Percentiles rank a stretch among this genome's conserved stretches.
Conservation (phyloP, 441 rosid genomes). For the Cnidoscolus chayamansa region DNA sequence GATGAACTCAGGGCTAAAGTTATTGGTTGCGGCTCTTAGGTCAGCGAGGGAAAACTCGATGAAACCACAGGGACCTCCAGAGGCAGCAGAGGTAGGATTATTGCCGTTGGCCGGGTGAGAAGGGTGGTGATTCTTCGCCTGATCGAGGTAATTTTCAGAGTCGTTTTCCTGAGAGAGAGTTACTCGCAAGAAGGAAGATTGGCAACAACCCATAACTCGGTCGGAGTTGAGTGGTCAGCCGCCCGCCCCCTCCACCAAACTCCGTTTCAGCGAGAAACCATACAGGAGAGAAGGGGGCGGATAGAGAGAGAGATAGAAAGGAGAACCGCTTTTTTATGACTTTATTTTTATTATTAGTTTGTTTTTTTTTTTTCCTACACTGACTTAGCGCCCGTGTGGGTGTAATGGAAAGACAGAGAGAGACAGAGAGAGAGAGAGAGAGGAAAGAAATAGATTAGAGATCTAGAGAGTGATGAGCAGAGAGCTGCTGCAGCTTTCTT, state of each 20-base stretch:
- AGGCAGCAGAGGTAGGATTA: constrained; percentile 23
- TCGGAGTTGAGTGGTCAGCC: constrained; percentile 38
- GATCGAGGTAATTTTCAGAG: constrained; percentile 12
- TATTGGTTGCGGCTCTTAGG: constrained; percentile 72
- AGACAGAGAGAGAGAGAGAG: neutral
- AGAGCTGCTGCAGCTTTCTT: constrained; percentile 26
- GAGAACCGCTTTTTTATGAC: neutral
- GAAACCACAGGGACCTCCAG: constrained; percentile 39
- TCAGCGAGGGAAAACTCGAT: constrained; percentile 69
- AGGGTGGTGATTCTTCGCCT: constrained; percentile 14
- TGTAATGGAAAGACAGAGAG: neutral
- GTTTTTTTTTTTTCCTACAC: neutral
- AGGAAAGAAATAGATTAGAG: constrained; percentile 3
- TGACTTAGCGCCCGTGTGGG: constrained; percentile 23
- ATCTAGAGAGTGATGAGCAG: constrained; percentile 21
- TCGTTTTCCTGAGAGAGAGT: constrained; percentile 25
- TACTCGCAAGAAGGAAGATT: constrained; percentile 41
- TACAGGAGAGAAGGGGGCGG: neutral
- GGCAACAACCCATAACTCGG: constrained; percentile 82
- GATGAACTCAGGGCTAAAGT: constrained; percentile 67
- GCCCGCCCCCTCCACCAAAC: constrained; percentile 12
- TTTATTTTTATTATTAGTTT: neutral
- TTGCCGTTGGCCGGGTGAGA: constrained; percentile 36
- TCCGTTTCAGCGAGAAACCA: constrained; percentile 10
- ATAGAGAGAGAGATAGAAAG: neutral